Conservation (phyloP, 1,139 yeast genomes). For the Ogataea hybrid region DNA sequence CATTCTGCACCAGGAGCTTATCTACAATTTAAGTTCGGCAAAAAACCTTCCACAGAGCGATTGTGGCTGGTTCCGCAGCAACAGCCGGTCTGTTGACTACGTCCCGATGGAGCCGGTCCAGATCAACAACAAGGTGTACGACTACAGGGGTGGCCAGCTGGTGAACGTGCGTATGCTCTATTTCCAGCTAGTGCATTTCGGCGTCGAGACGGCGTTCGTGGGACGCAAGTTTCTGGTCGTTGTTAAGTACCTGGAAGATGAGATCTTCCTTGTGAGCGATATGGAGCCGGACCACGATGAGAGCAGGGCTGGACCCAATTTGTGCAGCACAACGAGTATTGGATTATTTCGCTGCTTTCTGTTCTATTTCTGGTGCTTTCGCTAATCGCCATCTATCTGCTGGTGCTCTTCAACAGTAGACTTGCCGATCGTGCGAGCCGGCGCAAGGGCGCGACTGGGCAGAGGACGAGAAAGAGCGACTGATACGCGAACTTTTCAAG, state of each 20-base stretch:
- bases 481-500: conserved; percentile 16
- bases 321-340: conserved; percentile 10
- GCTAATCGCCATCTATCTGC: conserved; percentile 2
- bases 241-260: conserved; percentile 10
- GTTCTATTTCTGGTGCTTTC: conserved; percentile 6
- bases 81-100: not conserved
- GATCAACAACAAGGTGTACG: conserved; percentile 15
- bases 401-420: conserved; percentile 5
- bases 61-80: conserved; percentile 1
- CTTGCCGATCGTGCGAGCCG: conserved; percentile 2
- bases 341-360: conserved; percentile 9
- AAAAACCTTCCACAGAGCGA: not conserved
- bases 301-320: conserved; percentile 10
- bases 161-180: conserved; percentile 16
- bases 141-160: conserved; percentile 17
- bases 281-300: conserved; percentile 2
- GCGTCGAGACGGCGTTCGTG: conserved; percentile 7
- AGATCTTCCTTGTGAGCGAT: conserved; percentile 13
- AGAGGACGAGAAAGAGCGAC: conserved; percentile 15
- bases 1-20: conserved; percentile 18
- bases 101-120: conserved; percentile 12
- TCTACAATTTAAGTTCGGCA: conserved; percentile 10
- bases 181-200: conserved; percentile 10
- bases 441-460: not conserved
- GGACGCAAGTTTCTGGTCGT: conserved; percentile 8